A percentile compares a stretch with the other conserved stretches of the same genome.
Evolutionary conservation across 1,284 basidiomycete genomes (phyloP).

Genomic region (Moniliophthora roreri): DNA sequence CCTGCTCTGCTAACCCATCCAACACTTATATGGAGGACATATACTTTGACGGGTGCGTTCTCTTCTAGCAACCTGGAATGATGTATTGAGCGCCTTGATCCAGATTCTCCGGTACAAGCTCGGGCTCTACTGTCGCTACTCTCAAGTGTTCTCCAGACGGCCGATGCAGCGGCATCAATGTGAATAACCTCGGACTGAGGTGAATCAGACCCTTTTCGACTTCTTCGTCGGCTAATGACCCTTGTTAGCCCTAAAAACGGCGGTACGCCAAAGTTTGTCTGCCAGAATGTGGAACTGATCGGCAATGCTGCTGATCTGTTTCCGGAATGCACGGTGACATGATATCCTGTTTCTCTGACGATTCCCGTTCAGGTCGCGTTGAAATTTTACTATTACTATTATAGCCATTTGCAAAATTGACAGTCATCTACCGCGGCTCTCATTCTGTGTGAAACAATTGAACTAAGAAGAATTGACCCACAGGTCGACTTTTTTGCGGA

Average conservation of each 20-base stretch:
- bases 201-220: constrained; percentile 20
- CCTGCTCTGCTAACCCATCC: constrained; percentile 51
- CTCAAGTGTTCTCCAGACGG: constrained; percentile 56
- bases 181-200: constrained; percentile 41
- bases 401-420: too few relatives aligned
- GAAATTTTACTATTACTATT: too few relatives aligned
- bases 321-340: constrained; percentile 7
- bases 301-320: constrained; percentile 11
- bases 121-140: constrained; percentile 51
- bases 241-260: background rate
- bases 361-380: too few relatives aligned
- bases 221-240: background rate
- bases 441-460: too few relatives aligned
- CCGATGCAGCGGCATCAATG: constrained; percentile 48
- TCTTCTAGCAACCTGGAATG: background rate
- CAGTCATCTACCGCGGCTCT: too few relatives aligned
- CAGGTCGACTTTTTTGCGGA: too few relatives aligned
- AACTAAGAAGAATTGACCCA: too few relatives aligned
- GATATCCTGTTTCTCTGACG: too few relatives aligned
- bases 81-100: constrained; percentile 13
- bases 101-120: constrained; percentile 58
- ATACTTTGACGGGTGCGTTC: constrained; percentile 44
- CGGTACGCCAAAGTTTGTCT: constrained; percentile 3
- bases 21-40: constrained; percentile 53
- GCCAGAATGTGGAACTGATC: constrained; percentile 12